Evolutionary conservation across 2,329 filamentous ascomycete genomes (phyloP).

Genomic region (Grosmannia serpens): DNA sequence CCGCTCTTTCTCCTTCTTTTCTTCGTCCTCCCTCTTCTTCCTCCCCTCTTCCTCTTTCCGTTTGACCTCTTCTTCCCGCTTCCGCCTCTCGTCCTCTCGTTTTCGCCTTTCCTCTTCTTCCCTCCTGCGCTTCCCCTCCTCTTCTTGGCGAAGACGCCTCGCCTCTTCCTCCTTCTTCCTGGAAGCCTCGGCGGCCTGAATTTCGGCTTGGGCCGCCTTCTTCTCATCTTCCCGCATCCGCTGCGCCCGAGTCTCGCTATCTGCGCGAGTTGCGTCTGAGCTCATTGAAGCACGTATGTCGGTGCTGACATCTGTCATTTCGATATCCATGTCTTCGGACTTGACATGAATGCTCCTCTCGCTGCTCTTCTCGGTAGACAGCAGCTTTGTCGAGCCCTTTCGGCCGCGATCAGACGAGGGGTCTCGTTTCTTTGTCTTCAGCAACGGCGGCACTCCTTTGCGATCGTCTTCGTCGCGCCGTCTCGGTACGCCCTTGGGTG

Average conservation of each 20-base stretch:
- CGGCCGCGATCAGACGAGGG: slow-evolving; percentile 23
- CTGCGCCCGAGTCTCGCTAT: slow-evolving; percentile 3
- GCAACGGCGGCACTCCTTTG: slow-evolving; percentile 16
- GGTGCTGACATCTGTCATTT: slow-evolving; percentile 38
- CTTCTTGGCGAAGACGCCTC: slow-evolving; percentile 19
- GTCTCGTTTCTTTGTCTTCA: slow-evolving; percentile 26
- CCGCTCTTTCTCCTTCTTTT: slow-evolving; percentile 17
- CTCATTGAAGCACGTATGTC: background rate
- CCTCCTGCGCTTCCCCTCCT: slow-evolving; percentile 23
- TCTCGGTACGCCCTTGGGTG: slow-evolving; percentile 23
- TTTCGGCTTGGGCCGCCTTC: slow-evolving; percentile 16
- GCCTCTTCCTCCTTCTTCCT: slow-evolving; percentile 24
- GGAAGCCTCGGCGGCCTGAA: slow-evolving; percentile 11
- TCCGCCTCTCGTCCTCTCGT: slow-evolving; percentile 23
- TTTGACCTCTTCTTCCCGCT: slow-evolving; percentile 23
- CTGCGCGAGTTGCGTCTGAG: background rate
- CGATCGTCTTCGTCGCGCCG: slow-evolving; percentile 33
- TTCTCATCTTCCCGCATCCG: slow-evolving; percentile 19
- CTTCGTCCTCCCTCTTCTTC: slow-evolving; percentile 17
- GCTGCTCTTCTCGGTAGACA: slow-evolving; percentile 35
- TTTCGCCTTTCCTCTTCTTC: slow-evolving; percentile 22
- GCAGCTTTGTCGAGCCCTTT: slow-evolving; percentile 28
- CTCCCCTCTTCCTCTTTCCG: slow-evolving; percentile 19
- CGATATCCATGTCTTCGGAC: slow-evolving; percentile 42
- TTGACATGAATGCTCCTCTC: slow-evolving; percentile 47